A percentile compares a stretch with the other conserved stretches of the same genome.
These are phyloP conservation scores for Solanum paucissectum DNA, from an alignment of 257 asterid species.

Conservation along the genomic window DNA sequence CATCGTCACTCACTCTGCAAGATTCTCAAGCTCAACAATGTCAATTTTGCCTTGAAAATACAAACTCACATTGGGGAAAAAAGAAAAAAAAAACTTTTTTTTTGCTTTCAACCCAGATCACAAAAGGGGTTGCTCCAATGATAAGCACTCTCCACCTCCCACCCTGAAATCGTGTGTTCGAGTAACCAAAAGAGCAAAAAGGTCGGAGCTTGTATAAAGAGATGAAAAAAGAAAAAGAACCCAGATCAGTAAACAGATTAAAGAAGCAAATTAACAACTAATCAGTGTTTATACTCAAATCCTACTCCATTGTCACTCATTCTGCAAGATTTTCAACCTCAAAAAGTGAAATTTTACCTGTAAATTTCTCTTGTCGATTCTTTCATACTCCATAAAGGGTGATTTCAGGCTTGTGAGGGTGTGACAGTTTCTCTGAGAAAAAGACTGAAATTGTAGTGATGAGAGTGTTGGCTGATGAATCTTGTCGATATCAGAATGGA, in stretches of 20 bases:
- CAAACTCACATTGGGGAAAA: too few species aligned
- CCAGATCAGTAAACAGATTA: background rate
- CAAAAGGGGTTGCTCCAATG: background rate
- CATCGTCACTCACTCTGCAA: too few species aligned
- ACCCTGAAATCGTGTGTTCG: background rate
- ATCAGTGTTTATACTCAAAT: background rate
- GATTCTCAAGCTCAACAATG: too few species aligned
- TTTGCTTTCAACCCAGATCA: background rate
- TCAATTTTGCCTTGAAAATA: too few species aligned
- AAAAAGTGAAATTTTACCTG: background rate
- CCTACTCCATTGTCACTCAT: background rate
- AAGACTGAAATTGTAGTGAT: background rate
- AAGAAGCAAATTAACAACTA: background rate
- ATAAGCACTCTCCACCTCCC: background rate
- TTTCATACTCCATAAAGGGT: background rate
- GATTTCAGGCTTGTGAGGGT: background rate
- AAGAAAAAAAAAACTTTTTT: too few species aligned
- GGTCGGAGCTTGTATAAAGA: background rate
- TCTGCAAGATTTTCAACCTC: background rate
- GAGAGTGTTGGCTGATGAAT: background rate
- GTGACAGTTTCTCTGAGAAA: background rate
- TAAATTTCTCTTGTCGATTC: background rate
- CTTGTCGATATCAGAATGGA: background rate
- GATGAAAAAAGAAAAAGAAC: background rate
- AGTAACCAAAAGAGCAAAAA: background rate